phyloP scores from a whole-genome alignment of 2,329 filamentous ascomycete species.

The Cryphonectria japonica region DNA sequence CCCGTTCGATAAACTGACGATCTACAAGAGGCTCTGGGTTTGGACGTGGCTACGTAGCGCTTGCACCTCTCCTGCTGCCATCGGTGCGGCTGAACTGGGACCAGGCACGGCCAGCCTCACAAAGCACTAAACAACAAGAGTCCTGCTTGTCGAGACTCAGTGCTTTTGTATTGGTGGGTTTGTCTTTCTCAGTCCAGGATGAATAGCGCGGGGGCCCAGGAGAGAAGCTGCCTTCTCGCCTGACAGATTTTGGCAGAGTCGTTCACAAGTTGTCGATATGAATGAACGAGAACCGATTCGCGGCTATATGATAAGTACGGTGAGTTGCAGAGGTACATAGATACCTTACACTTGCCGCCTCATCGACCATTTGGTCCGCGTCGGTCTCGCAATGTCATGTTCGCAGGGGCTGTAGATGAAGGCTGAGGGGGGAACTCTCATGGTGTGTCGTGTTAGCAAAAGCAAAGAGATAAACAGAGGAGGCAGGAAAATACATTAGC shows the following conservation, averaged over 20 bases:
- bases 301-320: not conserved
- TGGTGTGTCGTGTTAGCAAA: conserved; percentile 2
- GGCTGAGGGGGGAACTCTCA: not conserved
- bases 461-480: not conserved
- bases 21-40: not conserved
- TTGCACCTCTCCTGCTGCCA: not conserved
- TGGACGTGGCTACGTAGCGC: not conserved
- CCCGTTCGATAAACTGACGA: not conserved
- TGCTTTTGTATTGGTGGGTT: not conserved
- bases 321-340: not conserved
- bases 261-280: not conserved
- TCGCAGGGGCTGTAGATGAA: not conserved
- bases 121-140: not conserved
- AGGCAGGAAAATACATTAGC: not conserved
- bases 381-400: not conserved
- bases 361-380: not conserved
- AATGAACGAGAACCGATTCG: not conserved
- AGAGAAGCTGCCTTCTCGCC: not conserved
- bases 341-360: not conserved
- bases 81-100: not conserved
- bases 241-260: not conserved
- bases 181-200: not conserved
- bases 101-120: not conserved
- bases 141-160: not conserved
- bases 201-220: not conserved